Base-by-base conservation (phyloP, 768 basidiomycete species). In the Lyophyllum atratum region DNA sequence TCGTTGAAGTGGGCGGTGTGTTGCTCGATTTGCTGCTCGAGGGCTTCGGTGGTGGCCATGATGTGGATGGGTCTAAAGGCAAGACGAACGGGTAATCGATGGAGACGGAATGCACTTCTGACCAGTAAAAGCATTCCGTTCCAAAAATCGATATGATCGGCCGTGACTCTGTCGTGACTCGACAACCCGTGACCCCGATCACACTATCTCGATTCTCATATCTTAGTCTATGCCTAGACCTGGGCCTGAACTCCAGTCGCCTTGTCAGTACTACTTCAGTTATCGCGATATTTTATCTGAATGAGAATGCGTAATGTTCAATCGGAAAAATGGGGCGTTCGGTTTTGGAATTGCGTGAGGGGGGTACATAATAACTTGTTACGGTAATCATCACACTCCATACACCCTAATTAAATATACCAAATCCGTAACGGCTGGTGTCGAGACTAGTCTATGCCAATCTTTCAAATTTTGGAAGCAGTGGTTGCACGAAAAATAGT, bases 1-100 rank as follows among this genome's bases (percentile, higher is more conserved):
- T 85, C 78, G 66, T 85, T 86, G 65, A 90, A 77, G n/a, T 81
- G 70, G 4, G 77, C 68, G 9, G 76, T 85, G 62, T 87, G 85
- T 37, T 76, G 68, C 4, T 76, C 72, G 64, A 92, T 83, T 63
- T 87, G 80, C 43, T 77, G 70, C 54, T 80, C 76, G 45, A 90
- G 75, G 2, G 80, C 64, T 28, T 78, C 75, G 17, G 71, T 46
- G 44, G 52, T 48, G 5, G 55, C 55, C 63, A 64, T 61, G 39
- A 53, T 19, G 44, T 55, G 44, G 22, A 53, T 57, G 29, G 72
- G 49, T 60, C 65, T 60, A 49, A 60, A 51, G 58, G 46, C 61
- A 45, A 39, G 48, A 46, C 55, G 58, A 44, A 53, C 51, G 52
- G 57, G 54, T 62, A 63, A 76, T 79, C 76, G 77, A 79, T 77